These are phyloP conservation scores for Acer campestre DNA, from an alignment of 345 rosid species.

Conservation along the genomic window DNA sequence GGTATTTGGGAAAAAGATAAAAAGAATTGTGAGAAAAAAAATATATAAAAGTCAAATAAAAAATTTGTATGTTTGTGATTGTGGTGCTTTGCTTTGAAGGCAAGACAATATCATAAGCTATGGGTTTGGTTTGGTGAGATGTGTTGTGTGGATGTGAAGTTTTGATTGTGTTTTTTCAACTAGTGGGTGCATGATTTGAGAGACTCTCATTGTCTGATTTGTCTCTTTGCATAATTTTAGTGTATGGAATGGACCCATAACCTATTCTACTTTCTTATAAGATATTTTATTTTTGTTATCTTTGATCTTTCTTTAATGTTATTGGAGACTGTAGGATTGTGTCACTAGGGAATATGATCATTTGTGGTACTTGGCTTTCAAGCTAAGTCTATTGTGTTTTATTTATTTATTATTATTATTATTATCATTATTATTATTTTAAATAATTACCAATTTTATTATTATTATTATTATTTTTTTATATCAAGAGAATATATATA, in stretches of 20 bases:
- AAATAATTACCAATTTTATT: too few species aligned
- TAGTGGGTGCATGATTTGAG: not conserved
- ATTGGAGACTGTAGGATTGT: not conserved
- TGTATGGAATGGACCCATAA: not conserved
- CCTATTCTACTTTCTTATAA: not conserved
- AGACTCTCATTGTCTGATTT: not conserved
- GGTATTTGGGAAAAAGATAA: not conserved
- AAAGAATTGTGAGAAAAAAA: not conserved
- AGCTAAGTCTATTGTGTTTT: slow-evolving; percentile 32
- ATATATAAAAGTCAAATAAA: too few species aligned
- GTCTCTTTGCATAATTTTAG: not conserved
- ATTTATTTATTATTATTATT: too few species aligned
- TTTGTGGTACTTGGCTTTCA: slow-evolving; percentile 49
- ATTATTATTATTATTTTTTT: too few species aligned
- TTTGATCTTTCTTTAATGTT: not conserved
- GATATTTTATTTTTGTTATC: not conserved
- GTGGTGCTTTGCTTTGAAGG: slow-evolving; percentile 54
- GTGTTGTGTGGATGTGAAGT: not conserved
- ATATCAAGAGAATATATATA: too few species aligned
- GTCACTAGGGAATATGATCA: not conserved
- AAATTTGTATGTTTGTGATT: too few species aligned
- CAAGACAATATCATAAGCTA: slow-evolving; percentile 25
- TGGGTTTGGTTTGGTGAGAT: slow-evolving; percentile 10
- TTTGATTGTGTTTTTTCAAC: not conserved
- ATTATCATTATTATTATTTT: too few species aligned